A percentile compares a stretch with the other conserved stretches of the same genome.
Conservation (phyloP, 768 basidiomycete genomes). For the Rhizopogon roseolus region DNA sequence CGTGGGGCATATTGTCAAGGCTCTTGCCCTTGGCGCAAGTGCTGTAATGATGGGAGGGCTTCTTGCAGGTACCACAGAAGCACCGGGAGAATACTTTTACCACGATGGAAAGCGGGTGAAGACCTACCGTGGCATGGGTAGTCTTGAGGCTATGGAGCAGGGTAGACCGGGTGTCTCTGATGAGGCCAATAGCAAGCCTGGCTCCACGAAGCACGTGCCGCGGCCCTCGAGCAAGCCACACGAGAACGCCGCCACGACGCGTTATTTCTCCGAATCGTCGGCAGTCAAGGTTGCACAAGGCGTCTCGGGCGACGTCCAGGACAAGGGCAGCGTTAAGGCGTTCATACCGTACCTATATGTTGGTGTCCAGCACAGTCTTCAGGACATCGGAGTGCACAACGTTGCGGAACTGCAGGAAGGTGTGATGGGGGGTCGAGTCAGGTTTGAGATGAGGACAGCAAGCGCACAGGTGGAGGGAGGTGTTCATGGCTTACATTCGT, state of each 20-base stretch:
- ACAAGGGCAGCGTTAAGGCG: conserved; percentile 91
- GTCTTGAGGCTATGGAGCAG: conserved; percentile 89
- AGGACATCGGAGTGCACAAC: conserved; percentile 81
- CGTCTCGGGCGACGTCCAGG: conserved; percentile 94
- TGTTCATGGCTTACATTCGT: conserved; percentile 94
- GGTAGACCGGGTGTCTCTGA: conserved; percentile 39
- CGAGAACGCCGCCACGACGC: conserved; percentile 93
- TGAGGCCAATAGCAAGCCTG: conserved; percentile 18
- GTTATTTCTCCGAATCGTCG: conserved; percentile 56
- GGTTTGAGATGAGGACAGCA: conserved; percentile 92
- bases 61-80: conserved; percentile 93
- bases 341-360: conserved; percentile 84
- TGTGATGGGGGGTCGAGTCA: conserved; percentile 60
- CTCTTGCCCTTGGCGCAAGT: conserved; percentile 86
- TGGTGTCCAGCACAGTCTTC: conserved; percentile 89
- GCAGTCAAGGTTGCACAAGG: conserved; percentile 95
- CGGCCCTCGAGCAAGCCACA: conserved; percentile 44
- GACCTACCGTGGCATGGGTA: conserved; percentile 98
- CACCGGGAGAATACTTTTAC: conserved; percentile 98
- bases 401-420: conserved; percentile 62
- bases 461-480: conserved; percentile 95
- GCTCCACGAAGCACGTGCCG: conserved; percentile 41
- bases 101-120: conserved; percentile 99
- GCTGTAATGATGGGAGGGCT: conserved; percentile 99
- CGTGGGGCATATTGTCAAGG: conserved; percentile 97